These are phyloP conservation scores for Fraxinus albicans DNA, from an alignment of 305 asterid species.

Conservation along the genomic window DNA sequence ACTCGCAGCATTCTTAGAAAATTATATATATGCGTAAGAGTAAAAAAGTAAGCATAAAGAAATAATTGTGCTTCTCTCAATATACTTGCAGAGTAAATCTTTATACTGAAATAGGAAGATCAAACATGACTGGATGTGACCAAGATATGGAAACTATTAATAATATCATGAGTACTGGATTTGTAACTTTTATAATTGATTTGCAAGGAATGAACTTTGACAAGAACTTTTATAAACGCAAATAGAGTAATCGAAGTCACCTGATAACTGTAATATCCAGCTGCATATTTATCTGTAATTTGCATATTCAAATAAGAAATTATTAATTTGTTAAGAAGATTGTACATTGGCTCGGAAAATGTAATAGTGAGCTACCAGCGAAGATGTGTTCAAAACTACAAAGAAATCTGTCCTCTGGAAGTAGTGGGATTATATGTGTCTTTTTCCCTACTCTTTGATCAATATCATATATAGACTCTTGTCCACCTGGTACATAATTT, in stretches of 20 bases:
- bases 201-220: neutral
- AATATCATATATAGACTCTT: slow-evolving; percentile 52
- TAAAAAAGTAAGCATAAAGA: neutral
- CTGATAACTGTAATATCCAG: slow-evolving; percentile 85
- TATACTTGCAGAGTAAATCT: neutral
- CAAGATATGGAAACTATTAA: neutral
- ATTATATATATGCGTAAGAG: neutral
- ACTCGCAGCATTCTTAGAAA: neutral
- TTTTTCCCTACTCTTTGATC: slow-evolving; percentile 58
- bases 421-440: slow-evolving; percentile 68
- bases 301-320: slow-evolving; percentile 6
- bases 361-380: slow-evolving; percentile 43
- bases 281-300: slow-evolving; percentile 62
- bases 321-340: neutral
- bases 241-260: slow-evolving; percentile 24
- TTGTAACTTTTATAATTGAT: neutral
- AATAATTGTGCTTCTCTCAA: neutral
- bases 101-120: neutral
- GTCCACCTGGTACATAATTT: slow-evolving; percentile 63
- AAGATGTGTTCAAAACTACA: slow-evolving; percentile 77
- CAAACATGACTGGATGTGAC: neutral
- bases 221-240: neutral
- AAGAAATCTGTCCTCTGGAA: slow-evolving; percentile 73
- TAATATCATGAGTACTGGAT: neutral
- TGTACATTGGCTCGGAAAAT: neutral